Percentiles rank a stretch among this genome's conserved stretches.
Conservation (phyloP, 495 filamentous ascomycete genomes). For the Neurospora sp. region DNA sequence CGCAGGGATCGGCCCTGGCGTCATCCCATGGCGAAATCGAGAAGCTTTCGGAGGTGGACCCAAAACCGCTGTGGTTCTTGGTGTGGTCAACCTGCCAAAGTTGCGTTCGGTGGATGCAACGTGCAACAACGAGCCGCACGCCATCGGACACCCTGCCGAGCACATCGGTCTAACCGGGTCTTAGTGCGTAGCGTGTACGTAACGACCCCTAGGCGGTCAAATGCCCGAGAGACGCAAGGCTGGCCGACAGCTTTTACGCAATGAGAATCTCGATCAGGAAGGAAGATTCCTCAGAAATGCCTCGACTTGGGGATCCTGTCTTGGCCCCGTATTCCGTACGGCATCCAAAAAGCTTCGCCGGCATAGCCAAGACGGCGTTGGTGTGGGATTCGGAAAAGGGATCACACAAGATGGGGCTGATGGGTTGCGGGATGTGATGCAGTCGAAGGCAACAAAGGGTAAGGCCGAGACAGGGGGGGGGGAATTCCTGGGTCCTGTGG, state of each 20-base stretch:
- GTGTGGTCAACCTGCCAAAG: neutral
- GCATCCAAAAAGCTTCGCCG: neutral
- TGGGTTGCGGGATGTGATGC: constrained; percentile 1
- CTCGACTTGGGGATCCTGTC: neutral
- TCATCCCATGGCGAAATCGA: neutral
- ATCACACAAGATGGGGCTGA: neutral
- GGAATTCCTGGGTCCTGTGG: neutral
- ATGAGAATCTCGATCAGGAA: neutral
- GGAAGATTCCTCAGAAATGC: neutral
- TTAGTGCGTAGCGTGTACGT: neutral
- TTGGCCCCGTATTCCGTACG: neutral
- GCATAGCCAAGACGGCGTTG: neutral
- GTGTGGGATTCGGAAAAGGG: neutral
- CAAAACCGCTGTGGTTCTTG: neutral
- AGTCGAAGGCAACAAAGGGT: neutral
- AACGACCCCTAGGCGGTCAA: neutral
- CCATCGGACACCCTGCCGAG: neutral
- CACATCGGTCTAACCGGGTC: neutral
- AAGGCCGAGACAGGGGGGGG: neutral
- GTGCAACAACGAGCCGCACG: neutral
- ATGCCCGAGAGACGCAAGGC: neutral
- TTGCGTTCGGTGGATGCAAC: neutral
- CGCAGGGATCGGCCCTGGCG: neutral
- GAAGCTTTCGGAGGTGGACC: neutral
- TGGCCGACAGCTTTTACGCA: neutral